Base-by-base conservation (phyloP, 2,329 filamentous ascomycete genomes). In the Simplicillium sp. region DNA sequence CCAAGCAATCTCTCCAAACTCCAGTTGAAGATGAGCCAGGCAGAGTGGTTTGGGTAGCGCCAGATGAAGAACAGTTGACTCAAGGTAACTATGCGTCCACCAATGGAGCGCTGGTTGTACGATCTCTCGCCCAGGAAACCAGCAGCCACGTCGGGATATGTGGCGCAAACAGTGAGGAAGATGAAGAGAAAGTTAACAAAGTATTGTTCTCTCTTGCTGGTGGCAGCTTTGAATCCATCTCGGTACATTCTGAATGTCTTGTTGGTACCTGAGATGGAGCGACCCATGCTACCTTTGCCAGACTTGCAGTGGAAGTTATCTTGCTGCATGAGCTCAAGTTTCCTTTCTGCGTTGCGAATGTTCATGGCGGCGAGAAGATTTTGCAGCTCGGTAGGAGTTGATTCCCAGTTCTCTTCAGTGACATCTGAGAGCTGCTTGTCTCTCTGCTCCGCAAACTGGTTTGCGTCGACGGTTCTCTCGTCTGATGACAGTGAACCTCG, bases 1-100 rank as follows among this genome's bases (percentile, higher is more conserved):
- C 48, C 48, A 2, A 50, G 40, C 4, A 50, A 38, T 7, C 48
- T 39, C 40, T 50, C 48, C 25, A 50, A 34, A 29, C 48, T 48
- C 48, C 46, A 50, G 29, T 48, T 50, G 43, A 50, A 50, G 33
- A 50, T 41, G 2, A 50, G 43, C 46, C 46, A 50, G 31, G 42
- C 34, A 11, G 44, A 43, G 35, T 43, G 46, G 20, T 39, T 46
- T 4, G 46, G 46, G 31, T 43, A 50, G 3, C 43, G 43, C 44
- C 43, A 44, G 15, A 50, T 44, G 29, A 44, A 47, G 39, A 43
- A 47, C 18, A 48, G 38, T 34, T 50, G 48, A 37, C 39, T 44
- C 12, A 50, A 14, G 3, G 44, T 48, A 13, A 45, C 44, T 39
- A 50, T 46, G 7, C 48, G 40, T 28, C 45, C 48, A 16, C 48